phyloP scores from a whole-genome alignment of 352 stramenopile species.

The Phytophthora pinifolia region DNA sequence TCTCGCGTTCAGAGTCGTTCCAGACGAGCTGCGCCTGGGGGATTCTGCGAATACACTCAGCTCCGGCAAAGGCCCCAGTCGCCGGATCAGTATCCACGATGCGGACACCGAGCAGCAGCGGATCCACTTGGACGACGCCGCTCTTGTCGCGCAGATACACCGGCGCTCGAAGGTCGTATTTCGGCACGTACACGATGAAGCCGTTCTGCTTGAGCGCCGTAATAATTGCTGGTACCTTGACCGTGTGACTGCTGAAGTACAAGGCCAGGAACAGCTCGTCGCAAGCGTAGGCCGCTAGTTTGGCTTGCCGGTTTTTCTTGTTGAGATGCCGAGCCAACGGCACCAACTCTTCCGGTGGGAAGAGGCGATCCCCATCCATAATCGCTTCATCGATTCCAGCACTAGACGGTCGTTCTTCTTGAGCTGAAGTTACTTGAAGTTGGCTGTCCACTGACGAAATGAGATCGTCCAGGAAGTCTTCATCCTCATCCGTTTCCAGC shows the following conservation, averaged over 20 bases:
- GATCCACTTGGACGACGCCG: slow-evolving; percentile 84
- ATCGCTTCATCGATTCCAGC: slow-evolving; percentile 11
- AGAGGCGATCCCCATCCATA: slow-evolving; percentile 30
- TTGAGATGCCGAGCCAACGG: slow-evolving; percentile 89
- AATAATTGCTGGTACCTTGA: slow-evolving; percentile 87
- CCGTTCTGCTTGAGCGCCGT: slow-evolving; percentile 91
- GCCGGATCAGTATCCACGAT: slow-evolving; percentile 61
- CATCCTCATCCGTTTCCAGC: slow-evolving; percentile 46
- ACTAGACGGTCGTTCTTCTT: background rate
- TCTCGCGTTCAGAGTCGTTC: slow-evolving; percentile 30
- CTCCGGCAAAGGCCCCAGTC: slow-evolving; percentile 58
- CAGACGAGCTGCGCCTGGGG: slow-evolving; percentile 48
- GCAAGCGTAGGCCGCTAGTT: slow-evolving; percentile 87
- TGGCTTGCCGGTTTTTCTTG: slow-evolving; percentile 88
- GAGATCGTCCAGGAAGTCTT: slow-evolving; percentile 68
- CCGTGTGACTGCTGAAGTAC: slow-evolving; percentile 90
- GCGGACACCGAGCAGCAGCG: slow-evolving; percentile 65
- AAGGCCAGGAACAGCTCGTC: slow-evolving; percentile 92
- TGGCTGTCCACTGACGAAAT: slow-evolving; percentile 66
- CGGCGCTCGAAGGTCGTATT: slow-evolving; percentile 90
- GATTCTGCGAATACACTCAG: slow-evolving; percentile 64
- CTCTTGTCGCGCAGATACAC: slow-evolving; percentile 91
- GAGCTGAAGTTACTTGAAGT: slow-evolving; percentile 32
- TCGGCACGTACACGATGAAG: slow-evolving; percentile 92
- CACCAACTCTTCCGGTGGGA: slow-evolving; percentile 67